Conservation (phyloP, 108 stramenopile genomes). For the Nannochloropsis gaditana region DNA sequence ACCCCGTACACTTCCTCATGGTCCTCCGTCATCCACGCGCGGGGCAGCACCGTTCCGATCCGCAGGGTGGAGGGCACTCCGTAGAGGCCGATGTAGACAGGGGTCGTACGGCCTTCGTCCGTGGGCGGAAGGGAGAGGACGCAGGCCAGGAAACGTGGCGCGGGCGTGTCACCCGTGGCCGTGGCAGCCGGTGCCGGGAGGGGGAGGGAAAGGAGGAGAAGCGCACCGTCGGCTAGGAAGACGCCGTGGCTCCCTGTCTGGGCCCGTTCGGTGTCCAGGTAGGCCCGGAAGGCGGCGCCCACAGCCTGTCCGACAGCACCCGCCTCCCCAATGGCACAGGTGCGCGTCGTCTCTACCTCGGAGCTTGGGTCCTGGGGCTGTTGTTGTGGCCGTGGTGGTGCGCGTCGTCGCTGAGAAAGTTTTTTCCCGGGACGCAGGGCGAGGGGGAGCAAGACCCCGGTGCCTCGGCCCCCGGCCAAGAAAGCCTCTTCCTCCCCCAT, state of each 20-base stretch:
- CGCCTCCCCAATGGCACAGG: not conserved
- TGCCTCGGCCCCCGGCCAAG: not conserved
- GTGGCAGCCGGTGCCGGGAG: not conserved
- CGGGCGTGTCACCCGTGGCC: not conserved
- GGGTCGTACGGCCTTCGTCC: not conserved
- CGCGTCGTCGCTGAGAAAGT: not conserved
- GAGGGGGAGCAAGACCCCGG: not conserved
- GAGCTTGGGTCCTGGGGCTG: not conserved
- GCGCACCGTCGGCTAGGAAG: not conserved
- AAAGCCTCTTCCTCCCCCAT: constrained; percentile 22
- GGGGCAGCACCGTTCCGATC: not conserved
- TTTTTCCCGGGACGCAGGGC: not conserved
- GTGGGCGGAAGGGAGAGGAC: not conserved
- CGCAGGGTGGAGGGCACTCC: not conserved
- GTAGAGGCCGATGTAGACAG: not conserved
- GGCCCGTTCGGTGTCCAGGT: not conserved
- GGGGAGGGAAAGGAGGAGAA: not conserved
- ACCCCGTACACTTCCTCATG: not conserved
- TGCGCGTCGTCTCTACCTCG: not conserved
- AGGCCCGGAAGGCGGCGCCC: not conserved
- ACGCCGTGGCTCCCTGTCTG: not conserved
- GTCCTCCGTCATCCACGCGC: not conserved
- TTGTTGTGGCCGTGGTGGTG: not conserved
- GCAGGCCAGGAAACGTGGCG: not conserved
- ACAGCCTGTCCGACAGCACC: not conserved